These are phyloP conservation scores for Talaromyces albobiverticillius DNA, from an alignment of 2,329 filamentous ascomycete genomes.

Conservation along the genomic window DNA sequence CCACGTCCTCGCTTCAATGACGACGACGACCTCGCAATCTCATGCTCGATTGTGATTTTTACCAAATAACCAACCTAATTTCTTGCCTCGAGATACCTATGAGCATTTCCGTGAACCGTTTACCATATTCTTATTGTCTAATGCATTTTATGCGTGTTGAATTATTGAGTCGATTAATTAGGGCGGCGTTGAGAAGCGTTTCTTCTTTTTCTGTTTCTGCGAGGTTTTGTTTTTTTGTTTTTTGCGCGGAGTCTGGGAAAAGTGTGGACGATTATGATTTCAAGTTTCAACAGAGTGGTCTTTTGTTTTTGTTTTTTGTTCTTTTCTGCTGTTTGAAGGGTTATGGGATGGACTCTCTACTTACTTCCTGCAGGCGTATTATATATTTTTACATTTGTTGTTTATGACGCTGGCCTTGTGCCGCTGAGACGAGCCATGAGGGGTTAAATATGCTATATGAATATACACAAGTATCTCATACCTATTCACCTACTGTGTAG, in stretches of 20 bases:
- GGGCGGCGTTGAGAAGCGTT: neutral
- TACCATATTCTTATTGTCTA: constrained; percentile 13
- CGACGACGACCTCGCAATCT: neutral
- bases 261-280: neutral
- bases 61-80: constrained; percentile 3
- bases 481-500: too few species aligned
- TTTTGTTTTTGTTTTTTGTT: neutral
- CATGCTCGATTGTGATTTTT: constrained; percentile 1
- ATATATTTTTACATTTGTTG: constrained; percentile 20
- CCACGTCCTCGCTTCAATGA: neutral
- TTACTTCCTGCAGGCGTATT: constrained; percentile 21
- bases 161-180: too few species aligned
- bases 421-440: too few species aligned
- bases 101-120: constrained; percentile 2
- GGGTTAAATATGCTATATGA: too few species aligned
- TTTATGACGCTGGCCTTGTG: neutral
- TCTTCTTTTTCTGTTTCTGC: neutral
- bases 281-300: too few species aligned
- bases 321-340: constrained; percentile 2
- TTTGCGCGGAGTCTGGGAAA: constrained; percentile 15
- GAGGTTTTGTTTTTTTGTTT: constrained; percentile 17
- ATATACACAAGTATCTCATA: too few species aligned
- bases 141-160: constrained; percentile 14
- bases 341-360: constrained; percentile 12
- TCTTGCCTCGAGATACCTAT: constrained; percentile 7